Evolutionary conservation across 2,329 filamentous ascomycete genomes (phyloP), one percentile per base, ranked within the genome.

Genomic region (Pseudofabraea citricarpa): DNA sequence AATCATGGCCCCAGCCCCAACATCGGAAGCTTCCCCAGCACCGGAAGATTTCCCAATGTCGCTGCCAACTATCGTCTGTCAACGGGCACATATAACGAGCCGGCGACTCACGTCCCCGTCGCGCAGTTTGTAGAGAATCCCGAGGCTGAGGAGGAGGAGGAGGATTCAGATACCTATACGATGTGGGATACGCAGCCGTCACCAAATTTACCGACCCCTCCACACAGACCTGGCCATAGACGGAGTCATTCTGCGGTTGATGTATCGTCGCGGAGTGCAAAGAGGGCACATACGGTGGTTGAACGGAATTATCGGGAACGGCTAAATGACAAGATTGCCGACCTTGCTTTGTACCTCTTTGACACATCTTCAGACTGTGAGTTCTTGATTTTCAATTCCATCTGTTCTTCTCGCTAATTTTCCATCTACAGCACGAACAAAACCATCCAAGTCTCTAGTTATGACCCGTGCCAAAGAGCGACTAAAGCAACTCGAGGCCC

Each of bases 251-350:
- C 37, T 16, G 19, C 46, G 13, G 46, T 32, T 8, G 46, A 54
- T 22, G 22, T 24, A 8, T 39, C 43, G 24, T 21, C 47, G 2
- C 44, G 39, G 31, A 46, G 44, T 38, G 51, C 51, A 3, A 55
- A 52, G 31, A 23, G 46, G 12, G 47, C 53, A 23, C 53, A 55
- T 40, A 55, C 51, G 9, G 45, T 54, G 6, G 49, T 55, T 16
- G 51, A 55, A 31, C 37, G 50, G 26, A 55, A 56, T 35, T 56
- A 56, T 40, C 46, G 53, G 22, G 53, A 56, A 31, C 40, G 53
- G 24, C 27, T 56, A 15, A 56, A 56, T 29, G 50, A 52, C 26
- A 54, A 56, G 36, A 56, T 54, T 24, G 41, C 51, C 2, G 51
- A 54, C 20, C 40, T 54, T 16, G 49, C 48, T 2, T 18, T 46